Conservation (phyloP, 1,284 basidiomycete genomes). For the Malassezia cuniculi region DNA sequence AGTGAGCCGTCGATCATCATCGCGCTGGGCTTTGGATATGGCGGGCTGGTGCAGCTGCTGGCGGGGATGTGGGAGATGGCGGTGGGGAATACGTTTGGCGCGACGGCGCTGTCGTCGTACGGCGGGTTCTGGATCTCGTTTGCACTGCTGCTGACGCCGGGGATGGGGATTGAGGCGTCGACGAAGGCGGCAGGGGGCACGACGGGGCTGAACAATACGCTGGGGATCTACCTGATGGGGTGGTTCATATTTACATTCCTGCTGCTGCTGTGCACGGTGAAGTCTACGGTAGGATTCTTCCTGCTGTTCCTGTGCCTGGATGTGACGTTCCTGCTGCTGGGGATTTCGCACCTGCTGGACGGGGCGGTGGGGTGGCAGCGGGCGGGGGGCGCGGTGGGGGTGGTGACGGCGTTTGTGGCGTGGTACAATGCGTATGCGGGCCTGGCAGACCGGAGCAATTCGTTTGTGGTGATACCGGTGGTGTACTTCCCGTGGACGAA, state of each 20-base stretch:
- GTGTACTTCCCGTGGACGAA: slow-evolving; percentile 15
- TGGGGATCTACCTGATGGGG: slow-evolving; percentile 28
- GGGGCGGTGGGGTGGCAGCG: slow-evolving; percentile 17
- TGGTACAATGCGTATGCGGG: slow-evolving; percentile 49
- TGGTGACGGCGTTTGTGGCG: slow-evolving; percentile 23
- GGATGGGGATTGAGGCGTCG: slow-evolving; percentile 17
- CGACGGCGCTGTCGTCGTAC: slow-evolving; percentile 50
- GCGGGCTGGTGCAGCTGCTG: slow-evolving; percentile 61
- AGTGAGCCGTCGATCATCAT: slow-evolving; percentile 27
- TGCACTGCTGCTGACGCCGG: slow-evolving; percentile 35
- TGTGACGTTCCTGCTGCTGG: slow-evolving; percentile 48
- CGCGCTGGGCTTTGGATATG: slow-evolving; percentile 46
- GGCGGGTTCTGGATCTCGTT: slow-evolving; percentile 39
- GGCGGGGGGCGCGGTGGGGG: slow-evolving; percentile 19
- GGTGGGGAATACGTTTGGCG: slow-evolving; percentile 54
- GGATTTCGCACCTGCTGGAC: slow-evolving; percentile 27
- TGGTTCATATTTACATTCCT: slow-evolving; percentile 42
- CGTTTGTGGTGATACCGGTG: slow-evolving; percentile 9
- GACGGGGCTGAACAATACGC: slow-evolving; percentile 16
- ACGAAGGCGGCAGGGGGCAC: slow-evolving; percentile 18
- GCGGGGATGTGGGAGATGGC: slow-evolving; percentile 58
- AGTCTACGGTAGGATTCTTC: slow-evolving; percentile 42
- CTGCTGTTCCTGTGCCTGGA: slow-evolving; percentile 62
- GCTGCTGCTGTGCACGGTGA: slow-evolving; percentile 26
- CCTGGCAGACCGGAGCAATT: slow-evolving; percentile 26